Evolutionary conservation across 106 monocot genomes (phyloP).

Genomic region (Dendrobium huoshanense): DNA sequence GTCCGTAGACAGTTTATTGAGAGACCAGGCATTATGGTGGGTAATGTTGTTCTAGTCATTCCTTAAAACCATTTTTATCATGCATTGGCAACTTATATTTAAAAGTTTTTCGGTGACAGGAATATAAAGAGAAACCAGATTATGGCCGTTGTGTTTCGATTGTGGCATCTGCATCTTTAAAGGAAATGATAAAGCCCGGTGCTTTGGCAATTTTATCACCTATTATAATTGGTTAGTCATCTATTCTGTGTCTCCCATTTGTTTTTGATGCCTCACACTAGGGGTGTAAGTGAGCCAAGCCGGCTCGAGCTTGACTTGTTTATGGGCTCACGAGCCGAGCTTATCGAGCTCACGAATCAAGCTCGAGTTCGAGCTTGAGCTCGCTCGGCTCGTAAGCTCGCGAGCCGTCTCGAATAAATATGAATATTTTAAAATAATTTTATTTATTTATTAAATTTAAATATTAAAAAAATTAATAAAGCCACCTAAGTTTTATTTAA

Average conservation of each 20-base stretch:
- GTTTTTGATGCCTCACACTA: not conserved
- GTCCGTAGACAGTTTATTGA: conserved; percentile 94
- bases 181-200: conserved; percentile 98
- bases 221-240: conserved; percentile 56
- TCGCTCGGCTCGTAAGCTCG: no score
- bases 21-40: conserved; percentile 98
- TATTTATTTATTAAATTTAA: no score
- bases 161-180: conserved; percentile 92
- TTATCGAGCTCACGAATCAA: no score
- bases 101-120: conserved; percentile 27
- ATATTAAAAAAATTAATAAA: no score
- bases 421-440: no score
- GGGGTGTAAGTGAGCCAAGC: no score
- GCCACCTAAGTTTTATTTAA: no score
- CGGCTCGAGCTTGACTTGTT: no score
- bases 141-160: conserved; percentile 98
- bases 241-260: not conserved
- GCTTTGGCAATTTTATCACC: conserved; percentile 90
- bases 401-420: no score
- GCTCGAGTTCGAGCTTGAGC: no score
- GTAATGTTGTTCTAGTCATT: conserved; percentile 9
- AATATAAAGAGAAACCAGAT: conserved; percentile 95
- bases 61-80: not conserved
- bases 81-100: conserved; percentile 6
- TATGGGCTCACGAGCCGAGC: no score